Conservation (phyloP, 2,329 filamentous ascomycete genomes). For the Coniochaeta hoffmannii region DNA sequence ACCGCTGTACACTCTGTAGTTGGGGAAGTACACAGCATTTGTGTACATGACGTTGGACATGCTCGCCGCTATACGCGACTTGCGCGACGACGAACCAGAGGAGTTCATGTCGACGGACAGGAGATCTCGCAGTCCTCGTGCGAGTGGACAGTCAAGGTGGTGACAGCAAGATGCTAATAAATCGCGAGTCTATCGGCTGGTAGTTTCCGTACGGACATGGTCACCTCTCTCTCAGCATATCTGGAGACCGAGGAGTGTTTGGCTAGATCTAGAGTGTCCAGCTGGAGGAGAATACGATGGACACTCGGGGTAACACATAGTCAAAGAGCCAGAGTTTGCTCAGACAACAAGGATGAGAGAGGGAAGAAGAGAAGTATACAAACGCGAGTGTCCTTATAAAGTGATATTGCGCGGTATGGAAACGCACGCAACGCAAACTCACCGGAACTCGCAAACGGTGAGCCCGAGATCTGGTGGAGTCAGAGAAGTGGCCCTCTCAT, state of each 20-base stretch:
- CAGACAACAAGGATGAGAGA: slow-evolving; percentile 15
- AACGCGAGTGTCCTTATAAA: slow-evolving; percentile 12
- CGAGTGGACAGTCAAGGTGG: neutral
- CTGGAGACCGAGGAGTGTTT: slow-evolving; percentile 7
- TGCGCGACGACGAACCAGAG: slow-evolving; percentile 32
- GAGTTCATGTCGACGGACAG: slow-evolving; percentile 9
- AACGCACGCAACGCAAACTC: slow-evolving; percentile 6
- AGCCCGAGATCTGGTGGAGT: neutral
- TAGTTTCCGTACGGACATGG: slow-evolving; percentile 4
- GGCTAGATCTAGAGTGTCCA: slow-evolving; percentile 8
- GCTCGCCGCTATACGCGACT: slow-evolving; percentile 36
- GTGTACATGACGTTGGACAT: slow-evolving; percentile 46
- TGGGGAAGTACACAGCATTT: slow-evolving; percentile 83
- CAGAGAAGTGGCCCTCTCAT: neutral
- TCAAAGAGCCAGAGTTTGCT: slow-evolving; percentile 12
- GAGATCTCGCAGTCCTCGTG: neutral
- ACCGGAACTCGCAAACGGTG: neutral
- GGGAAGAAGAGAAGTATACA: slow-evolving; percentile 6
- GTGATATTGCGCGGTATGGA: slow-evolving; percentile 5
- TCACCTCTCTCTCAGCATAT: neutral
- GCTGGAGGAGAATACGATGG: slow-evolving; percentile 1
- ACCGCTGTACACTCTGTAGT: slow-evolving; percentile 64
- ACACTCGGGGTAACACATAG: slow-evolving; percentile 13
- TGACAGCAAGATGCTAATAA: neutral
- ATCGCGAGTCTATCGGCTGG: neutral